Evolutionary conservation across 305 asterid genomes (phyloP).

Genomic region (Rubia peregrina): DNA sequence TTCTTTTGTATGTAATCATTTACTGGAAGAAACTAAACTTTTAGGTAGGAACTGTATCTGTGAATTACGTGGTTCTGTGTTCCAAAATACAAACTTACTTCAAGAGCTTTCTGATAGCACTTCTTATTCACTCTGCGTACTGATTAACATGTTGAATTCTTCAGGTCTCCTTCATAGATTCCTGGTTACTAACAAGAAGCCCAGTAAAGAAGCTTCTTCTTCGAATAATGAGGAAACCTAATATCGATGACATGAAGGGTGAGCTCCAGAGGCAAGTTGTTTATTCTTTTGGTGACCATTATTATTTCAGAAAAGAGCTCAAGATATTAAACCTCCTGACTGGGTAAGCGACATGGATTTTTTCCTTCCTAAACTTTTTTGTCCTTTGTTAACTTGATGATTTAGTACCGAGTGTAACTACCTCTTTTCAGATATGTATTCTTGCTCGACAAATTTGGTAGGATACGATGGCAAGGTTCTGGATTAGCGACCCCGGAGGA

Average conservation of each 20-base stretch:
- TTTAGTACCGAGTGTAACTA: not conserved
- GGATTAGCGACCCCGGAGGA: conserved; percentile 73
- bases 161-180: conserved; percentile 76
- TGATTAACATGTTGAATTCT: conserved; percentile 7
- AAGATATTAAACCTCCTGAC: conserved; percentile 69
- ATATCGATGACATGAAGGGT: conserved; percentile 34
- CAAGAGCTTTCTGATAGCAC: not conserved
- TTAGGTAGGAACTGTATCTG: not conserved
- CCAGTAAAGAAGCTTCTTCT: conserved; percentile 70
- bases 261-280: conserved; percentile 46
- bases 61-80: not conserved
- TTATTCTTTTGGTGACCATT: conserved; percentile 80
- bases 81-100: not conserved
- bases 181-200: conserved; percentile 56
- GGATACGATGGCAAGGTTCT: conserved; percentile 83
- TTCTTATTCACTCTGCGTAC: not conserved
- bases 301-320: conserved; percentile 84
- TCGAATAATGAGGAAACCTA: conserved; percentile 62
- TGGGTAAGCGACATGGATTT: conserved; percentile 37
- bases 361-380: not conserved
- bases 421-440: conserved; percentile 50
- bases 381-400: not conserved
- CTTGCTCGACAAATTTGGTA: conserved; percentile 73
- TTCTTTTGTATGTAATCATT: not conserved
- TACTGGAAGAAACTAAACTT: not conserved